A percentile compares a stretch with the other conserved stretches of the same genome.
Conservation (phyloP, 106 monocot species). For the Cymbidium sinense region DNA sequence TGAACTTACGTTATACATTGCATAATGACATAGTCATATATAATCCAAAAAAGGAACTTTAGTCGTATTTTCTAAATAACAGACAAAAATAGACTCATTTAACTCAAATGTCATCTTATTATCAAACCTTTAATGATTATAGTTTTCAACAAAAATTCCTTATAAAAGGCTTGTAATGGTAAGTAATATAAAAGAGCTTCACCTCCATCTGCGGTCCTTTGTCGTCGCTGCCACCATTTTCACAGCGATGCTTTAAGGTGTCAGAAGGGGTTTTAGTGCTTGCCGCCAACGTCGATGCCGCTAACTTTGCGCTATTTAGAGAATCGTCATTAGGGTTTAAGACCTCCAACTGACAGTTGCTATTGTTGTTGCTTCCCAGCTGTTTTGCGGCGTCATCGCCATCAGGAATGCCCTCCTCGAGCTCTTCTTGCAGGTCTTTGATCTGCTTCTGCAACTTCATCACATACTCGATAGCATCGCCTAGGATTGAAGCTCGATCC, state of each 20-base stretch:
- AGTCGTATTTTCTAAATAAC: no score
- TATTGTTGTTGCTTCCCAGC: conserved; percentile 30
- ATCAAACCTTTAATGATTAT: no score
- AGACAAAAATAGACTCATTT: no score
- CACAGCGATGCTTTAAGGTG: neutral
- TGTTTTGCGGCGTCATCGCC: conserved; percentile 23
- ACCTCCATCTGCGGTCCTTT: conserved; percentile 84
- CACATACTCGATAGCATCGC: conserved; percentile 72
- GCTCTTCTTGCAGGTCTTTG: conserved; percentile 63
- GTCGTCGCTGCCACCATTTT: conserved; percentile 23
- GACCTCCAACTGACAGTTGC: conserved; percentile 11
- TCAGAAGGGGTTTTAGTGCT: neutral
- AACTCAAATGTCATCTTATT: no score
- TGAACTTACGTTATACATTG: no score
- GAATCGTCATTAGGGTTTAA: neutral
- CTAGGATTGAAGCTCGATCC: conserved; percentile 80
- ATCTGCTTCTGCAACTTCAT: conserved; percentile 54
- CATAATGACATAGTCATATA: no score
- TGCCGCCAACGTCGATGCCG: neutral
- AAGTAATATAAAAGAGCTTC: neutral
- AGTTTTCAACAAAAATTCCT: no score
- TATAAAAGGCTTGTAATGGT: no score
- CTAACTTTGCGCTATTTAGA: neutral
- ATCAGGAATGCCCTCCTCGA: conserved; percentile 38
- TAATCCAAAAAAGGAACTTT: no score